Percentiles rank a stretch among this genome's conserved stretches.
phyloP scores from a whole-genome alignment of 805 yeast genomes.

The Tetrapisispora phaffii region DNA sequence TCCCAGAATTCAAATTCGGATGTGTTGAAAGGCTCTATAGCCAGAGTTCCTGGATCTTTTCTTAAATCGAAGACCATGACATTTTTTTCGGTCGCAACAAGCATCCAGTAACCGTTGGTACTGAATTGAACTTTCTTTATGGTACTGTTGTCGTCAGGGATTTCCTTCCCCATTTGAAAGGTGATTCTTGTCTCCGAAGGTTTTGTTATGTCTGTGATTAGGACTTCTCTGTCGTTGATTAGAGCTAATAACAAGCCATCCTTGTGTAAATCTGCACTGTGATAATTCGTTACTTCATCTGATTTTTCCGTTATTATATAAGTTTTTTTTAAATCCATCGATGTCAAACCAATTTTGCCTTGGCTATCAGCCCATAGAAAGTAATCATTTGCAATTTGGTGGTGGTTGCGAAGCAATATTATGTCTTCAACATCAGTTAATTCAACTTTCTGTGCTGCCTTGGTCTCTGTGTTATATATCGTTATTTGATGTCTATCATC shows the following conservation, averaged over 20 bases:
- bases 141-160: constrained; percentile 4
- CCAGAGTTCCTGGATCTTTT: constrained; percentile 16
- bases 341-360: constrained; percentile 11
- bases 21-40: constrained; percentile 8
- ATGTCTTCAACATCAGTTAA: constrained; percentile 2
- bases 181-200: constrained; percentile 9
- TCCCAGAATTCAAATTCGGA: constrained; percentile 5
- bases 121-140: constrained; percentile 16
- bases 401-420: constrained; percentile 10
- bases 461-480: background rate
- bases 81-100: constrained; percentile 12
- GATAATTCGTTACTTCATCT: background rate
- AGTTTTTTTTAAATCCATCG: constrained; percentile 1
- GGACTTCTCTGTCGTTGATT: constrained; percentile 6
- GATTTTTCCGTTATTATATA: background rate
- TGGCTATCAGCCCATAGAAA: constrained; percentile 11
- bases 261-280: constrained; percentile 21
- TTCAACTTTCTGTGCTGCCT: background rate
- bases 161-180: constrained; percentile 8
- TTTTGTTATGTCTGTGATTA: constrained; percentile 10
- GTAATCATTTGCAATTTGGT: constrained; percentile 9
- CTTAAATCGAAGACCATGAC: constrained; percentile 22
- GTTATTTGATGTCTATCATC: background rate
- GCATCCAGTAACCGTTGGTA: constrained; percentile 27
- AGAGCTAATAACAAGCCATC: constrained; percentile 32